These are phyloP conservation scores for Trichoderma afroharzianum DNA, from an alignment of 2,329 filamentous ascomycete species.

Conservation along the genomic window DNA sequence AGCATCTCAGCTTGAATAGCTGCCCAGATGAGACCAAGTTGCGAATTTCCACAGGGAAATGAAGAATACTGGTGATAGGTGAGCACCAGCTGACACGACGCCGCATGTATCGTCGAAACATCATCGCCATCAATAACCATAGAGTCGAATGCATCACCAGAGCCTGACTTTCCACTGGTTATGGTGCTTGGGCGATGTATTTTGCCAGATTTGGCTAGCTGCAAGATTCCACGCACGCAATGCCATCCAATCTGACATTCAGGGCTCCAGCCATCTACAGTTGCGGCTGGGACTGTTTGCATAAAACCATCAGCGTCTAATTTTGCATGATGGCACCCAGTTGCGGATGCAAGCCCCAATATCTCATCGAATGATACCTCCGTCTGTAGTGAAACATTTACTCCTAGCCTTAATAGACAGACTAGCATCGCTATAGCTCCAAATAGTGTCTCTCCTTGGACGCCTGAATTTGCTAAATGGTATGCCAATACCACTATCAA, in stretches of 20 bases:
- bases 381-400: rapidly evolving
- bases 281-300: neutral
- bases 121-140: too few relatives aligned
- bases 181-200: rapidly evolving
- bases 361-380: neutral
- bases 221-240: neutral
- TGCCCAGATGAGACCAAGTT: neutral
- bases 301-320: neutral
- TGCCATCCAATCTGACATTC: neutral
- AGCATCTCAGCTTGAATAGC: neutral
- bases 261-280: neutral
- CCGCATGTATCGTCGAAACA: too few relatives aligned
- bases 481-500: neutral
- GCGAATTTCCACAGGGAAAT: neutral
- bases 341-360: neutral
- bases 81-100: too few relatives aligned
- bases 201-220: neutral
- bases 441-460: neutral
- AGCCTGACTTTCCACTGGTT: neutral
- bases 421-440: neutral
- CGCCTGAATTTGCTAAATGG: neutral
- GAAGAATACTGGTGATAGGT: too few relatives aligned
- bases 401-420: neutral
- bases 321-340: neutral
- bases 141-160: neutral